Evolutionary conservation across 768 basidiomycete genomes (phyloP).

Genomic region (Mycena rebaudengoi): DNA sequence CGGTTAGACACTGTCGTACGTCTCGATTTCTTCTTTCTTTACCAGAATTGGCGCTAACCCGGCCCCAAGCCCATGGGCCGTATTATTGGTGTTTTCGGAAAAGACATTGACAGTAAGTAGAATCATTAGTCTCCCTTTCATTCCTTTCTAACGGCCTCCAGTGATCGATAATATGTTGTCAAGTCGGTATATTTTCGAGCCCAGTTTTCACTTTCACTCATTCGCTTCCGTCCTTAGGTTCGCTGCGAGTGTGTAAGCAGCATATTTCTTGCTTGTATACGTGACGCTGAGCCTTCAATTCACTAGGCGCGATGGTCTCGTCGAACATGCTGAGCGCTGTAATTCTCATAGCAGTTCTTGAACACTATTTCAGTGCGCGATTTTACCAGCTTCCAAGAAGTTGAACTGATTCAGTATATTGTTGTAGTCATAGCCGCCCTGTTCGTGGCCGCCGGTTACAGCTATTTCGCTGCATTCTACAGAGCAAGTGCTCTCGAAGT

Average conservation of each 20-base stretch:
- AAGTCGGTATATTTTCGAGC: constrained; percentile 46
- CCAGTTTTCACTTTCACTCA: not conserved
- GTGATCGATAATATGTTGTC: constrained; percentile 68
- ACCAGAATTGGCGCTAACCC: too few relatives aligned
- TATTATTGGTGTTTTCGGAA: constrained; percentile 69
- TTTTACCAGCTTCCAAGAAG: not conserved
- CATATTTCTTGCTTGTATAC: too few relatives aligned
- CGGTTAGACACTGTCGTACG: constrained; percentile 21
- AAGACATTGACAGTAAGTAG: constrained; percentile 67
- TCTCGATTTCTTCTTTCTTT: not conserved
- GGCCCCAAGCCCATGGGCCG: constrained; percentile 72
- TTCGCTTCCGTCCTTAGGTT: not conserved
- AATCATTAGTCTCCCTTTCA: not conserved
- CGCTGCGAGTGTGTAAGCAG: too few relatives aligned
- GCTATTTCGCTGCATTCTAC: constrained; percentile 74
- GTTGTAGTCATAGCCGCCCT: constrained; percentile 60
- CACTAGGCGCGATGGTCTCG: constrained; percentile 60
- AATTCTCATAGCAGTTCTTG: constrained; percentile 63
- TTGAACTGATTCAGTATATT: not conserved
- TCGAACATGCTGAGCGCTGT: constrained; percentile 60
- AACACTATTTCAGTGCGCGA: constrained; percentile 64
- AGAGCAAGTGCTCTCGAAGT: constrained; percentile 75
- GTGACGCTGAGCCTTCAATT: too few relatives aligned
- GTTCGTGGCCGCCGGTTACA: constrained; percentile 66
- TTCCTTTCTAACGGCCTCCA: not conserved